These are phyloP conservation scores for Termitomyces sp. DNA, from an alignment of 768 basidiomycete genomes.

Conservation along the genomic window DNA sequence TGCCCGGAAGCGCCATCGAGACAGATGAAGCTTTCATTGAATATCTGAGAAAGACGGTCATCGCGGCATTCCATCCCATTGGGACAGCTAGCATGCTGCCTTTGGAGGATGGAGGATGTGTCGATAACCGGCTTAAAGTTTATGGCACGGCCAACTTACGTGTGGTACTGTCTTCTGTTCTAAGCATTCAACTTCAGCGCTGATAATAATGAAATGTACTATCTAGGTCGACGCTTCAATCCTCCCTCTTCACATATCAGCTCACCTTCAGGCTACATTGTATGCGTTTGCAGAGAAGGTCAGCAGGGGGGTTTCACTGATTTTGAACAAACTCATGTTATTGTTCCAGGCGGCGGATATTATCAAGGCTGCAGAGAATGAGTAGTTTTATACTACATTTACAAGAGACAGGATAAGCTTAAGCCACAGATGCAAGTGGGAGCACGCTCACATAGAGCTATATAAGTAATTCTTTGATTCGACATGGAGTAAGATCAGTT, in stretches of 20 bases:
- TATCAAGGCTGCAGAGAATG: too few relatives aligned
- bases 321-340: too few relatives aligned
- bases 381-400: too few relatives aligned
- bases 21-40: conserved; percentile 21
- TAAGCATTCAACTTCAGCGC: too few relatives aligned
- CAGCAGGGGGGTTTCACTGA: not conserved
- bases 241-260: conserved; percentile 17
- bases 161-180: not conserved
- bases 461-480: too few relatives aligned
- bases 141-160: conserved; percentile 16
- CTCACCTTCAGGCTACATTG: conserved; percentile 17
- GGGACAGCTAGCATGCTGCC: conserved; percentile 29
- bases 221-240: conserved; percentile 17
- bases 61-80: conserved; percentile 17
- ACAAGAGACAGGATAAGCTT: too few relatives aligned
- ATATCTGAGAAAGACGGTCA: not conserved
- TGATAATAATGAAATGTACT: not conserved
- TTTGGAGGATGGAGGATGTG: conserved; percentile 29
- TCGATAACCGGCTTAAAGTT: conserved; percentile 25
- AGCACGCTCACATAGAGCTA: too few relatives aligned
- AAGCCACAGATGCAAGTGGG: too few relatives aligned
- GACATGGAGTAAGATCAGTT: too few relatives aligned
- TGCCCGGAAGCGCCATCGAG: conserved; percentile 7
- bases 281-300: conserved; percentile 25
- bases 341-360: too few relatives aligned